phyloP scores from a whole-genome alignment of 1,284 basidiomycete genomes.

The Ceratorhiza oryzae-sativae region DNA sequence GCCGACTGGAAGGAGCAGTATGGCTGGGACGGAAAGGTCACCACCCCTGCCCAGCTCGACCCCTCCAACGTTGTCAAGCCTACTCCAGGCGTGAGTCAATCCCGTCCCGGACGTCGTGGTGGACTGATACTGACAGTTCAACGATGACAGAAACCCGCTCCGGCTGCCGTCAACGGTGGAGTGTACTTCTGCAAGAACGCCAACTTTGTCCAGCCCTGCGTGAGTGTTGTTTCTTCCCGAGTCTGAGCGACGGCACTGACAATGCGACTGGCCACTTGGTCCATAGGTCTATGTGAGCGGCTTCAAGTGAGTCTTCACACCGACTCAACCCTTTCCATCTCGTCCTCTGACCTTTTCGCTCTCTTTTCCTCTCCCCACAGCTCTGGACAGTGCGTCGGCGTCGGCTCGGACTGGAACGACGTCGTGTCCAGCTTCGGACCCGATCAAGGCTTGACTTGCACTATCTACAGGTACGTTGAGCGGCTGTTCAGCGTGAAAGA shows the following conservation, averaged over 20 bases:
- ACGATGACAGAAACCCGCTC: not conserved
- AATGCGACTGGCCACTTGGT: not conserved
- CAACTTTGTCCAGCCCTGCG: not conserved
- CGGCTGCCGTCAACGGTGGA: constrained; percentile 11
- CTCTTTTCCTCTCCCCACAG: not conserved
- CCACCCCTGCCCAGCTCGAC: constrained; percentile 9
- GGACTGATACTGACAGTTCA: not conserved
- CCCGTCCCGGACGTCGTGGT: not conserved
- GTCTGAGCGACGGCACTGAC: not conserved
- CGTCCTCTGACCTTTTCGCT: no score
- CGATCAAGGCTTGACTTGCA: not conserved
- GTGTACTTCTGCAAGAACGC: constrained; percentile 20
- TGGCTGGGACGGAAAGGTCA: constrained; percentile 14
- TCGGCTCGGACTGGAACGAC: constrained; percentile 7
- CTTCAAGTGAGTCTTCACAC: not conserved
- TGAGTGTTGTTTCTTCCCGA: not conserved
- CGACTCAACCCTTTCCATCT: not conserved
- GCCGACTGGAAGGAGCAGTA: not conserved
- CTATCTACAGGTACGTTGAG: not conserved
- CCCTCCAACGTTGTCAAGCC: not conserved
- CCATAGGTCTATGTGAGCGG: not conserved
- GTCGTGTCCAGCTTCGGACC: constrained; percentile 10
- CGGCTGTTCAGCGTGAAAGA: no score
- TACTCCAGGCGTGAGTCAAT: not conserved
- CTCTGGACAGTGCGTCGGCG: not conserved